phyloP scores from a whole-genome alignment of 2,329 filamentous ascomycete genomes.

The Claviceps sp. region DNA sequence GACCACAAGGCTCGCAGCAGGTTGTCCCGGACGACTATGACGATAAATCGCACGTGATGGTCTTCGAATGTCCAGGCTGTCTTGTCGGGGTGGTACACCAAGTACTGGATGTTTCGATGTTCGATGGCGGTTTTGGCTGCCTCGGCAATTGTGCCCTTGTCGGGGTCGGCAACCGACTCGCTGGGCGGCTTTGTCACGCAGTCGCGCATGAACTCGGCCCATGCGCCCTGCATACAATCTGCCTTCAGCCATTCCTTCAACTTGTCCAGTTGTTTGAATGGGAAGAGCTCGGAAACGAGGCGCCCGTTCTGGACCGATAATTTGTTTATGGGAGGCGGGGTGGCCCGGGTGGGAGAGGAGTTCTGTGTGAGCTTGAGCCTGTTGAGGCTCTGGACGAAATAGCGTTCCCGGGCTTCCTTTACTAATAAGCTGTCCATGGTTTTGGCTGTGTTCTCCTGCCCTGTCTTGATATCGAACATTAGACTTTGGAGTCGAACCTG shows the following conservation, averaged over 20 bases:
- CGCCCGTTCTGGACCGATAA: conserved; percentile 22
- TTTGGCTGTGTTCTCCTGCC: too few relatives aligned
- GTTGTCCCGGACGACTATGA: conserved; percentile 21
- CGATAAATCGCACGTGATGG: conserved; percentile 26
- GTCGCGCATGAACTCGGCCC: conserved; percentile 24
- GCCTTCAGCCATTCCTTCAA: conserved; percentile 24
- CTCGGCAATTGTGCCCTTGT: conserved; percentile 17
- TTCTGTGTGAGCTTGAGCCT: too few relatives aligned
- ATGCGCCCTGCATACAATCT: conserved; percentile 19
- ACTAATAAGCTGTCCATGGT: too few relatives aligned
- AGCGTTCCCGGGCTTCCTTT: too few relatives aligned
- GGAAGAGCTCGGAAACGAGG: conserved; percentile 25
- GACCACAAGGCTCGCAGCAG: conserved; percentile 20
- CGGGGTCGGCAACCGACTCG: conserved; percentile 13
- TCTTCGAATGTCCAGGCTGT: conserved; percentile 22
- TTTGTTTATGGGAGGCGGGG: not conserved
- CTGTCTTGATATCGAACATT: too few relatives aligned
- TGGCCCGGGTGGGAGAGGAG: too few relatives aligned
- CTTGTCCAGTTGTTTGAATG: conserved; percentile 19
- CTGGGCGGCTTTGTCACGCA: conserved; percentile 11
- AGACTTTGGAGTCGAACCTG: too few relatives aligned
- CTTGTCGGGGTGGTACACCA: conserved; percentile 25
- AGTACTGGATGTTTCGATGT: conserved; percentile 10
- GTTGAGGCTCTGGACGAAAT: too few relatives aligned
- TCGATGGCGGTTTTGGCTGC: conserved; percentile 19